Evolutionary conservation across 495 filamentous ascomycete species (phyloP), one percentile per base, ranked within the genome.

Genomic region (Hypoxylon cercidicola): DNA sequence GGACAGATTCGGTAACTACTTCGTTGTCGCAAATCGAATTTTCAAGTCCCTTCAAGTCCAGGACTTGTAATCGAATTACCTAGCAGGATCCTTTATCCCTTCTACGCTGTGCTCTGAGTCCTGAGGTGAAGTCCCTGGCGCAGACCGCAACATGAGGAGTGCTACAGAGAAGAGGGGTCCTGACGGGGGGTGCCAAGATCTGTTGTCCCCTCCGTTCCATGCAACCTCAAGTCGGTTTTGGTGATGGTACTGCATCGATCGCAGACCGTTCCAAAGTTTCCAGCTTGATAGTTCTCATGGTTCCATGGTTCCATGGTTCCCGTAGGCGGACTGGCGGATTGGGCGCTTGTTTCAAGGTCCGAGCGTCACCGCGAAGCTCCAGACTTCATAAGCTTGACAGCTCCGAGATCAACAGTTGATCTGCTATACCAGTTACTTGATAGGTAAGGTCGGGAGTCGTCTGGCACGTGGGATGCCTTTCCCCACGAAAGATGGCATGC

Each of bases 1-100:
- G 44, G 58, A 58, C 58, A 16, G 53, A 68, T 53, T 44, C 45
- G 64, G 64, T 30, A 68, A 68, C 15, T 58, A 68, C 47, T 68
- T 62, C 64, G 64, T 13, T 32, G 39, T 25, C 15, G 49, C 15
- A 55, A n/a, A 48, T 8, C 43, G 44, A 47, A 30, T 56, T 45
- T 66, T 55, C 30, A 48, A 43, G 9, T 46, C 13, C 44, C 25
- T 50, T 21, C 15, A 41, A 25, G 25, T 46, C 41, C 35, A 39
- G 1, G 18, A n/a, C 32, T 41, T 34, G 44, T 16, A 32, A 52
- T 44, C 12, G 37, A 21, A 47, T 44, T 44, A 21, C 19, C 44
- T 19, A 32, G 28, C 8, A 19, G 15, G n/a, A 19, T 39, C 30
- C n/a, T 61, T 19, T 21, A 34, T 30, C 48, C 19, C 8, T 11